Evolutionary conservation across 441 rosid species (phyloP).

Genomic region (Breynia disticha): DNA sequence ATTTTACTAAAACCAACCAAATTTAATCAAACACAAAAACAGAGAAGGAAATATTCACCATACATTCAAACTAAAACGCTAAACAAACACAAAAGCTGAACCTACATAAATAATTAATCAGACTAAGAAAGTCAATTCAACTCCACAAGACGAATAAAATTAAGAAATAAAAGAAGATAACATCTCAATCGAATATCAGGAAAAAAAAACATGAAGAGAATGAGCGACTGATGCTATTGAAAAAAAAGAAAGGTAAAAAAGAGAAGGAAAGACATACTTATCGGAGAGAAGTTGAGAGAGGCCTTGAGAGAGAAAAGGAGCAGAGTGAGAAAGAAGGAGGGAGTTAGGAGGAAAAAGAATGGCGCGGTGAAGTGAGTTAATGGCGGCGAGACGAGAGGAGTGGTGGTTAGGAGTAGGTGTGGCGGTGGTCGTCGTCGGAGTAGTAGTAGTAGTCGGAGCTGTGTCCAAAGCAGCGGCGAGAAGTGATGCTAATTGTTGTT

Average conservation of each 20-base stretch:
- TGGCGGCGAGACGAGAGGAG: conserved; percentile 57
- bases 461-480: conserved; percentile 67
- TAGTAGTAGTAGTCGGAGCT: conserved; percentile 25
- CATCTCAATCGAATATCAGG: no score
- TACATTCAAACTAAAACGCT: neutral
- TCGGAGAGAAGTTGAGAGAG: conserved; percentile 77
- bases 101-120: neutral
- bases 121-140: no score
- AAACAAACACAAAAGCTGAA: neutral
- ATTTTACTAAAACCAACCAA: no score
- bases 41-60: no score
- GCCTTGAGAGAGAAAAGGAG: conserved; percentile 79
- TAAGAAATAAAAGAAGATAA: no score
- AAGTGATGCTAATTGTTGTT: conserved; percentile 62
- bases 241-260: no score
- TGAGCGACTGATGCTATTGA: no score
- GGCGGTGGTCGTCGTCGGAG: conserved; percentile 20
- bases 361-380: conserved; percentile 84
- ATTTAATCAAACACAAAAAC: no score
- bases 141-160: no score
- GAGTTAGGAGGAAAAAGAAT: conserved; percentile 82
- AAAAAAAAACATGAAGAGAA: neutral
- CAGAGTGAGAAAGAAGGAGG: conserved; percentile 73
- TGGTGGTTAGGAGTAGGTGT: conserved; percentile 30
- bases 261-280: conserved; percentile 60